phyloP scores from a whole-genome alignment of 2,329 filamentous ascomycete genomes.

The Ustulina deusta region DNA sequence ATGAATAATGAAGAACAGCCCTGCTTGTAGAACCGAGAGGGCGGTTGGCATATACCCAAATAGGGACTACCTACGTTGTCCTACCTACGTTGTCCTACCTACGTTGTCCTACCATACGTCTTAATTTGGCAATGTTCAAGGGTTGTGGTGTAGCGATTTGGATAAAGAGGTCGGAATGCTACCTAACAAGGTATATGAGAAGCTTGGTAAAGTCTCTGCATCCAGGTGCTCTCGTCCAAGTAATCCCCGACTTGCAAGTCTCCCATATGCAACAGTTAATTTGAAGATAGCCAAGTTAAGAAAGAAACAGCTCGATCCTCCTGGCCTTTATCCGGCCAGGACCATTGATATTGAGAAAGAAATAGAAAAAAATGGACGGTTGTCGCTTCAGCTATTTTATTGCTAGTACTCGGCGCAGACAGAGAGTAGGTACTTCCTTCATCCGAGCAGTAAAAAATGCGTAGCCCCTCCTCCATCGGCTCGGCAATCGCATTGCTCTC shows the following conservation, averaged over 20 bases:
- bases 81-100: not conserved
- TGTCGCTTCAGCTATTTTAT: not conserved
- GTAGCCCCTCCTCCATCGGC: not conserved
- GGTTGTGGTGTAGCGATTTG: constrained; percentile 28
- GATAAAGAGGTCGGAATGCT: constrained; percentile 33
- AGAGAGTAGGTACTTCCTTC: not conserved
- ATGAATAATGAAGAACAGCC: not conserved
- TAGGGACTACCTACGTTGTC: not conserved
- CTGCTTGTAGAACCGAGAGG: no score
- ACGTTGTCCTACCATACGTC: not conserved
- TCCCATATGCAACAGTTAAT: not conserved
- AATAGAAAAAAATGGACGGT: not conserved
- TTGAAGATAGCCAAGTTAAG: constrained; percentile 4
- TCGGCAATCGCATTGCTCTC: not conserved
- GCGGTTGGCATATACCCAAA: not conserved
- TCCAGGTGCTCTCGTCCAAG: not conserved
- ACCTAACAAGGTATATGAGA: constrained; percentile 3
- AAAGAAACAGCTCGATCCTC: not conserved
- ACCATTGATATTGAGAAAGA: not conserved
- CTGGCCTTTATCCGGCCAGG: constrained; percentile 27
- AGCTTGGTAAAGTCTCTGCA: not conserved
- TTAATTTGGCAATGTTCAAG: not conserved
- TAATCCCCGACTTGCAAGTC: not conserved
- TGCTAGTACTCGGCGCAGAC: not conserved
- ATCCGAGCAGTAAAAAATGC: constrained; percentile 16